Conservation (phyloP, 108 stramenopile genomes). For the Thalassiosira profunda region DNA sequence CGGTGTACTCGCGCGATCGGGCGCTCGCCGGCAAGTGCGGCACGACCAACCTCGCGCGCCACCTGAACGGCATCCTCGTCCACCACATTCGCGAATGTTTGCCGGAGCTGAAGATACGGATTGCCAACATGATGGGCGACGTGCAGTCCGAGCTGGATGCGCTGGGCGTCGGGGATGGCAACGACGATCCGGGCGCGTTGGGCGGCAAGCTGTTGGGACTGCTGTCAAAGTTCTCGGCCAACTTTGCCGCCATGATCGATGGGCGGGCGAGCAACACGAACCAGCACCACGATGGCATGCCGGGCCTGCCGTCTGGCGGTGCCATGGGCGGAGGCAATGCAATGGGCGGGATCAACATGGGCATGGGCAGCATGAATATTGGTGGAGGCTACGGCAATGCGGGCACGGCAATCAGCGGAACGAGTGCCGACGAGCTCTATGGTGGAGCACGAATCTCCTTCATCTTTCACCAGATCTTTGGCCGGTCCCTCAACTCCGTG, state of each 20-base stretch:
- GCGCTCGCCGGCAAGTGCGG: slow-evolving; percentile 69
- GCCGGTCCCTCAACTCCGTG: slow-evolving; percentile 79
- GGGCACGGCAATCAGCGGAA: slow-evolving; percentile 16
- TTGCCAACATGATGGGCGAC: slow-evolving; percentile 88
- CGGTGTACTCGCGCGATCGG: slow-evolving; percentile 82
- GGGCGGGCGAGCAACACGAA: slow-evolving; percentile 74
- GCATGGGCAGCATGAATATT: slow-evolving; percentile 36
- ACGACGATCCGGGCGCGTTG: slow-evolving; percentile 38
- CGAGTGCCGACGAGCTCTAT: slow-evolving; percentile 88
- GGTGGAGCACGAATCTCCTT: slow-evolving; percentile 97
- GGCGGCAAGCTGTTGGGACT: slow-evolving; percentile 89
- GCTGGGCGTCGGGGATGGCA: slow-evolving; percentile 68
- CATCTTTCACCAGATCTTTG: slow-evolving; percentile 97
- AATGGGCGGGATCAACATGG: slow-evolving; percentile 25
- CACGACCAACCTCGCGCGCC: slow-evolving; percentile 78
- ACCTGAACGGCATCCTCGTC: slow-evolving; percentile 94
- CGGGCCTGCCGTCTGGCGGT: slow-evolving; percentile 10
- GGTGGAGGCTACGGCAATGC: slow-evolving; percentile 11
- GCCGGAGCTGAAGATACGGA: slow-evolving; percentile 95
- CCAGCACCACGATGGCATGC: slow-evolving; percentile 45
- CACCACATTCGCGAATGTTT: slow-evolving; percentile 97
- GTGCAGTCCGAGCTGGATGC: slow-evolving; percentile 91
- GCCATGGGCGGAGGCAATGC: background rate
- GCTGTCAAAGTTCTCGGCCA: slow-evolving; percentile 92
- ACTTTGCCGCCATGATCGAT: slow-evolving; percentile 90